Conservation (phyloP, 768 basidiomycete genomes). For the Tulasnella sp. region DNA sequence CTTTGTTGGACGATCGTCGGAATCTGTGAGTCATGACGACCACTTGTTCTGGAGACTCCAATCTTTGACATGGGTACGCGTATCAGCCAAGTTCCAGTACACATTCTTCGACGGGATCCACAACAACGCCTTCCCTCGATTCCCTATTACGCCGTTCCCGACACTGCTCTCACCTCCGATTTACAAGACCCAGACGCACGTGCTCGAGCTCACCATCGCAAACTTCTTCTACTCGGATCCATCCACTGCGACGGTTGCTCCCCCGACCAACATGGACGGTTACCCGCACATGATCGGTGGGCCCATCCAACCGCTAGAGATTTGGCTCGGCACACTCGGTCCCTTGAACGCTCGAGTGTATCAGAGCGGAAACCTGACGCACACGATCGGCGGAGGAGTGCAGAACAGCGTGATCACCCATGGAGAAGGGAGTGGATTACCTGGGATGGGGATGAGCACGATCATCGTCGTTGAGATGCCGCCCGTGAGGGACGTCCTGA, state of each 20-base stretch:
- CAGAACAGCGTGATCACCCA: conserved; percentile 7
- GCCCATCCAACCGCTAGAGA: no score
- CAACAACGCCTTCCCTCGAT: conserved; percentile 61
- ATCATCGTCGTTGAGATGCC: conserved; percentile 84
- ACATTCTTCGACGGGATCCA: conserved; percentile 71
- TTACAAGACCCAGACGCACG: conserved; percentile 59
- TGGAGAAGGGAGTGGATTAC: conserved; percentile 13
- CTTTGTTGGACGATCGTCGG: conserved; percentile 94
- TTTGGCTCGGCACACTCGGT: conserved; percentile 83
- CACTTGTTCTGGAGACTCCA: conserved; percentile 3
- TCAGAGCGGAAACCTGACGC: conserved; percentile 35
- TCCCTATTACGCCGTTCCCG: conserved; percentile 83
- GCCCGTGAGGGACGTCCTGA: conserved; percentile 58
- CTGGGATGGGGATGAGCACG: conserved; percentile 38
- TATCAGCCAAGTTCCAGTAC: conserved; percentile 79
- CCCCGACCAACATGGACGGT: no score
- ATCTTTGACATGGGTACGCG: conserved; percentile 20
- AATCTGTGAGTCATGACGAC: conserved; percentile 47
- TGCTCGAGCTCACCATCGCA: conserved; percentile 72
- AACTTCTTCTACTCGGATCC: conserved; percentile 80
- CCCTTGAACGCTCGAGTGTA: conserved; percentile 71
- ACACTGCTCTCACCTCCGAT: conserved; percentile 70
- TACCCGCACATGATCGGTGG: no score
- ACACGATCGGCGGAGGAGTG: conserved; percentile 10
- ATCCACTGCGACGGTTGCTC: no score